A percentile compares a stretch with the other conserved stretches of the same genome.
phyloP scores from a whole-genome alignment of 495 filamentous ascomycete species.

The Talaromyces proteolyticus region DNA sequence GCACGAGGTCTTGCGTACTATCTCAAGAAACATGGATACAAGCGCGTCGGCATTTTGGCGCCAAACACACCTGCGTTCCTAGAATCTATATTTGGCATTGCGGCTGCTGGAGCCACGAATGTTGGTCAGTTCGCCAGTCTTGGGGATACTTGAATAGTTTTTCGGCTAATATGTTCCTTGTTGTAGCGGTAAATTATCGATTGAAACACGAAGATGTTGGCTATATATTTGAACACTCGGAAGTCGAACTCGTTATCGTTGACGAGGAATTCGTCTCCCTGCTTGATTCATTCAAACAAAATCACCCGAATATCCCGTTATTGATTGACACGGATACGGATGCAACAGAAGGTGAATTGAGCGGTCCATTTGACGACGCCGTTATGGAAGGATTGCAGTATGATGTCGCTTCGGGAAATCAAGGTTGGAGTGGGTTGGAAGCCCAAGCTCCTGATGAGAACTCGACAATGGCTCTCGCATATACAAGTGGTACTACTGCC shows the following conservation, averaged over 20 bases:
- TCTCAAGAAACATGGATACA: conserved; percentile 61
- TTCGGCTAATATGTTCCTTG: neutral
- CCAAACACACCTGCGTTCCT: conserved; percentile 95
- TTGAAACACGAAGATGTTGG: conserved; percentile 80
- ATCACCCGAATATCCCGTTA: conserved; percentile 55
- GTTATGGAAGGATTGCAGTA: conserved; percentile 72
- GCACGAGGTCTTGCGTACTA: conserved; percentile 85
- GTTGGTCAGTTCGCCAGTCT: conserved; percentile 44
- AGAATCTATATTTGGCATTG: conserved; percentile 83
- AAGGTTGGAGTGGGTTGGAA: conserved; percentile 75
- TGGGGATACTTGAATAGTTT: too few relatives aligned
- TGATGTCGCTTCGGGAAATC: conserved; percentile 53
- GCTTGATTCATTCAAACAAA: conserved; percentile 55
- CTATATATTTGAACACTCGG: conserved; percentile 83
- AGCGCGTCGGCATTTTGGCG: conserved; percentile 71
- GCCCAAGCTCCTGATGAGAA: conserved; percentile 68
- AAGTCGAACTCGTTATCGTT: conserved; percentile 84
- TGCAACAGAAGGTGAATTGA: conserved; percentile 63
- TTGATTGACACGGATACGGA: conserved; percentile 86
- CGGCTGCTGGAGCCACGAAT: conserved; percentile 75
- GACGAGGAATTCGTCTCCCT: conserved; percentile 72
- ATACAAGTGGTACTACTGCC: conserved; percentile 92
- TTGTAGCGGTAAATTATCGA: conserved; percentile 74
- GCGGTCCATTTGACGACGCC: conserved; percentile 77
- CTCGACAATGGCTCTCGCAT: conserved; percentile 74